Evolutionary conservation across 129 eudicot species (phyloP).

Genomic region (Daucus carota): DNA sequence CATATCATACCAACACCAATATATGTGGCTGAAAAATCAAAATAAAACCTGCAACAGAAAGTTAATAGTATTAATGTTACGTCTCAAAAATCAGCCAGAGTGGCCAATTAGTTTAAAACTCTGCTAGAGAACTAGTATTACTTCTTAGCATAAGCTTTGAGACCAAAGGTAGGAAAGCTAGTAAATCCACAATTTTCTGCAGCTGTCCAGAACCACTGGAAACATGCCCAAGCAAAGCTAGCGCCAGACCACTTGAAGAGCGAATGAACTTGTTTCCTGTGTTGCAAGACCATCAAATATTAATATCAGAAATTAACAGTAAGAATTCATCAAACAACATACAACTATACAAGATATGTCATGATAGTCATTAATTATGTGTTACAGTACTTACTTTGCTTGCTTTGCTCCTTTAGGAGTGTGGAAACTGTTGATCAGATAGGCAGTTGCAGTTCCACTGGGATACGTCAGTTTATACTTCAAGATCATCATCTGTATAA

Average conservation of each 20-base stretch:
- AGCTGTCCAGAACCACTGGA: slow-evolving; percentile 11
- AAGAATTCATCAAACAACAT: background rate
- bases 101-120: background rate
- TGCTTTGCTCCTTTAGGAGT: slow-evolving; percentile 14
- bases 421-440: slow-evolving; percentile 14
- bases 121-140: background rate
- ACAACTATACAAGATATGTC: too few species aligned
- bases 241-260: background rate
- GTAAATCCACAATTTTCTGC: slow-evolving; percentile 3
- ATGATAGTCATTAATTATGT: background rate
- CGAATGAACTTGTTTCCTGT: background rate
- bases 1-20: slow-evolving; percentile 16
- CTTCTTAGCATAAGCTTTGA: background rate
- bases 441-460: slow-evolving; percentile 11
- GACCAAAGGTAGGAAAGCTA: slow-evolving; percentile 12
- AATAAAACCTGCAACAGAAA: slow-evolving; percentile 2
- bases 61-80: background rate
- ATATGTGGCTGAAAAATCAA: slow-evolving; percentile 12
- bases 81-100: background rate
- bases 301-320: background rate
- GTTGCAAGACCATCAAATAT: background rate
- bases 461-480: slow-evolving; percentile 11
- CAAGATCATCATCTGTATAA: slow-evolving; percentile 20
- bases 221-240: background rate
- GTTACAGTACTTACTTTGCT: slow-evolving; percentile 1